Conservation (phyloP, 2,329 filamentous ascomycete species). For the Aureobasidium lini region DNA sequence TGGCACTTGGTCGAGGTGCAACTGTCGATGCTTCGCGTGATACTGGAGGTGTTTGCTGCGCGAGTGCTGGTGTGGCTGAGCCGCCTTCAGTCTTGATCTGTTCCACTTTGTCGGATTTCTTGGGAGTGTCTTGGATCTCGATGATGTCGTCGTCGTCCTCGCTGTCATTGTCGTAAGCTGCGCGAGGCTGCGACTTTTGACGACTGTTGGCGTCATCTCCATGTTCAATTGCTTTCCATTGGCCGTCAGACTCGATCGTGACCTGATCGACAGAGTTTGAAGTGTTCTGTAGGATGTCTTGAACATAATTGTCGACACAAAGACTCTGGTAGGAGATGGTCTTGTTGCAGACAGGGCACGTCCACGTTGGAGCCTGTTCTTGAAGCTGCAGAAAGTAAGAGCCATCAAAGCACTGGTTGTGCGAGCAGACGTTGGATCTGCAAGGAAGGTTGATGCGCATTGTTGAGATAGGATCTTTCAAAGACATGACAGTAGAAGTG, state of each 20-base stretch:
- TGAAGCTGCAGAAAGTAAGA: constrained; percentile 87
- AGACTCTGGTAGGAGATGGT: constrained; percentile 70
- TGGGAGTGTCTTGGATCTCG: constrained; percentile 33
- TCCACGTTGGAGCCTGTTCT: constrained; percentile 93
- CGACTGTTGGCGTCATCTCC: constrained; percentile 32
- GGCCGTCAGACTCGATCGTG: constrained; percentile 78
- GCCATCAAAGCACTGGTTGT: constrained; percentile 93
- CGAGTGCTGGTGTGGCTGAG: constrained; percentile 28
- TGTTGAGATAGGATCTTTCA: constrained; percentile 89
- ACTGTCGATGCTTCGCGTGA: constrained; percentile 35
- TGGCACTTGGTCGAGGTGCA: constrained; percentile 28
- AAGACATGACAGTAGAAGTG: constrained; percentile 77
- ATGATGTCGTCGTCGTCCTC: constrained; percentile 39
- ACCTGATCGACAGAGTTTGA: constrained; percentile 69
- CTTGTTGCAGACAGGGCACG: constrained; percentile 91
- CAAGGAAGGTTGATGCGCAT: constrained; percentile 73
- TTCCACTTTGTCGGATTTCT: constrained; percentile 21
- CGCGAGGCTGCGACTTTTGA: constrained; percentile 23
- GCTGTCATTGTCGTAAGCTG: constrained; percentile 32
- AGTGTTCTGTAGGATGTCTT: constrained; percentile 74
- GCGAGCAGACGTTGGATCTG: constrained; percentile 70
- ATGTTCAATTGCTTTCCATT: constrained; percentile 55
- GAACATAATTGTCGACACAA: constrained; percentile 85
- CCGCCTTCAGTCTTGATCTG: constrained; percentile 33
- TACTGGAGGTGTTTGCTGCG: constrained; percentile 37